Evolutionary conservation across 495 filamentous ascomycete species (phyloP), one percentile per base, ranked within the genome.

Genomic region (Hypoxylon lienhwacheense): DNA sequence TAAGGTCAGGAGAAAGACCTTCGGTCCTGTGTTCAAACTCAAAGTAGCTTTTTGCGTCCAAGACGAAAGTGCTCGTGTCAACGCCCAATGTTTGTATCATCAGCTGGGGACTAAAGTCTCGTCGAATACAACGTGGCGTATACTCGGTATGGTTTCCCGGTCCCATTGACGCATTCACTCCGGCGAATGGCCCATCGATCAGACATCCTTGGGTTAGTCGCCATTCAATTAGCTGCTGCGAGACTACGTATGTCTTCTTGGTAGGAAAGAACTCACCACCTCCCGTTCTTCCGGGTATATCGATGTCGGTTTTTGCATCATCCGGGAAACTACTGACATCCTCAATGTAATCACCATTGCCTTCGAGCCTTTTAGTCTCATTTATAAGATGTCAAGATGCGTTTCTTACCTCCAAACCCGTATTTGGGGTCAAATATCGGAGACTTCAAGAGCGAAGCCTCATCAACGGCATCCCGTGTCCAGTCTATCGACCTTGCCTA

Each of bases 341-440:
- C 7, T 54, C 64, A 22, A 73, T 63, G 52, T 68, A 73, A 12
- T 53, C 68, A n/a, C 80, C 81, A 46, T 84, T 74, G 40, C 76
- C 76, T 51, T 68, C 65, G 46, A 79, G 64, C 15, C 2, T 10
- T 4, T 59, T 15, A 59, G 55, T 68, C 20, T 26, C 70, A 4
- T 66, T 52, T 15, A 21, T 8, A 21, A 25, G 8, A 35, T 33
- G 5, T 34, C 8, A 24, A 10, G 36, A 21, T 24, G 8, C 16
- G 7, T 22, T 16, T 14, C 40, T 47, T 61, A 59, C 69, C 69
- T 54, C 67, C 67, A 34, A 73, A 65, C 16, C 67, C 68, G 14
- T 56, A 47, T 16, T 42, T 31, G 8, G 40, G 4, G 21, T 71
- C 63, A 20, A 65, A 70, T 11, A 71, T 26, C 7, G 63, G 60